Base-by-base conservation (phyloP, 306 rosid species). In the Macrotyloma uniflorum region DNA sequence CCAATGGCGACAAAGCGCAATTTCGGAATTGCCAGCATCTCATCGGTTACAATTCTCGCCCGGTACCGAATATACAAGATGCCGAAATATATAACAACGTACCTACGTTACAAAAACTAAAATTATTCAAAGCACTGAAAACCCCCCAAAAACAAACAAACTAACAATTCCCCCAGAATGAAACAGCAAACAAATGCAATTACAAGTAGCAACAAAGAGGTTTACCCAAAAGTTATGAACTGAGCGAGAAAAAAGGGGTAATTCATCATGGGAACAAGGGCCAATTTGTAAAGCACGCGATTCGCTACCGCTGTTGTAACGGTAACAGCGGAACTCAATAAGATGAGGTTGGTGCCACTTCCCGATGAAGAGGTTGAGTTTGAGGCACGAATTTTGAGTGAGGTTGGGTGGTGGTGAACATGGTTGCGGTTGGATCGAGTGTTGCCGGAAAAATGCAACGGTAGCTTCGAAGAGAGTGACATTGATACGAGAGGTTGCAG, bases 241-340 rank as follows among this genome's bases (percentile, higher is more conserved):
- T 93, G 97, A 36, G 97, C 97, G n/a, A 93, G 84, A 76, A 93
- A 93, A 83, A 93, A 93, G 33, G 98, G 98, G 75, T 83, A 90
- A 16, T 89, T 36, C 80, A 71, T 89, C 94, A 93, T 82, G 32
- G 98, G 96, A 35, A 91, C 91, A 24, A 93, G 97, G 9, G 98
- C 97, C 0, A 93, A 90, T 88, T 93, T 91, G 83, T 93, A 86
- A 72, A 93, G 90, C 55, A 93, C 98, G 24, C 97, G 98, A 68
- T 93, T 93, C 24, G 96, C 90, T 11, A 89, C 84, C 1, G 94
- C 96, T 1, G 89, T 85, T 1, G 86, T 66, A 10, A 83, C 81
- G 26, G 93, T 84, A 26, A 83, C 16, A 6, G 70, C 70, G 58
- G 97, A 85, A 71, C 84, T 68, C 15, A 86, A 46, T 13, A 85